Percentiles rank a stretch among this genome's conserved stretches.
phyloP scores from a whole-genome alignment of 768 basidiomycete genomes.

The Chalciporus piperatus region DNA sequence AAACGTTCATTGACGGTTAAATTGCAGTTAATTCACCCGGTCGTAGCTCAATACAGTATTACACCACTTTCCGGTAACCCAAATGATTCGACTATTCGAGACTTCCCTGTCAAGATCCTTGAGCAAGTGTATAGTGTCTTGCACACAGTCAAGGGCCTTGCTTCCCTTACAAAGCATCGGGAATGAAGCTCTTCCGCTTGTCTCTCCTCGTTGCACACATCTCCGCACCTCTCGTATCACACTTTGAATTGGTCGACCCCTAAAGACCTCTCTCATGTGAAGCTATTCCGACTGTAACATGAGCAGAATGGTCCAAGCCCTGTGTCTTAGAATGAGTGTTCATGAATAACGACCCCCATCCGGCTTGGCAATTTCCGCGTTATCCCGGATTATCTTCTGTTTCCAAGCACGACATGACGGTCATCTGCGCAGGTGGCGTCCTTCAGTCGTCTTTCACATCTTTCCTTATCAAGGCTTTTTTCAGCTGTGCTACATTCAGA shows the following conservation, averaged over 20 bases:
- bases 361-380: slow-evolving; percentile 12
- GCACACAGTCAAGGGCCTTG: background rate
- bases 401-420: background rate
- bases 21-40: background rate
- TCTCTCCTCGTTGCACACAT: background rate
- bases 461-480: background rate
- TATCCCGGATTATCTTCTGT: background rate
- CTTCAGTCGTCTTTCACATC: background rate
- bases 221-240: slow-evolving; percentile 1
- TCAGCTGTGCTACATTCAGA: background rate
- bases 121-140: background rate
- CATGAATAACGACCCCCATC: slow-evolving; percentile 10
- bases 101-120: background rate
- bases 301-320: background rate
- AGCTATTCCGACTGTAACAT: background rate
- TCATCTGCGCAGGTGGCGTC: background rate
- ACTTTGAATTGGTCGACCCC: slow-evolving; percentile 1
- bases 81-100: background rate
- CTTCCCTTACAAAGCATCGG: background rate
- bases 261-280: background rate
- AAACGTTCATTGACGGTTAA: background rate
- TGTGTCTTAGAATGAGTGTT: background rate
- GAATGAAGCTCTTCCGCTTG: background rate
- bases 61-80: background rate
- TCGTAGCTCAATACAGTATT: background rate